A percentile compares a stretch with the other conserved stretches of the same genome.
Evolutionary conservation across 768 basidiomycete species (phyloP).

Genomic region (Lyophyllum shimeji): DNA sequence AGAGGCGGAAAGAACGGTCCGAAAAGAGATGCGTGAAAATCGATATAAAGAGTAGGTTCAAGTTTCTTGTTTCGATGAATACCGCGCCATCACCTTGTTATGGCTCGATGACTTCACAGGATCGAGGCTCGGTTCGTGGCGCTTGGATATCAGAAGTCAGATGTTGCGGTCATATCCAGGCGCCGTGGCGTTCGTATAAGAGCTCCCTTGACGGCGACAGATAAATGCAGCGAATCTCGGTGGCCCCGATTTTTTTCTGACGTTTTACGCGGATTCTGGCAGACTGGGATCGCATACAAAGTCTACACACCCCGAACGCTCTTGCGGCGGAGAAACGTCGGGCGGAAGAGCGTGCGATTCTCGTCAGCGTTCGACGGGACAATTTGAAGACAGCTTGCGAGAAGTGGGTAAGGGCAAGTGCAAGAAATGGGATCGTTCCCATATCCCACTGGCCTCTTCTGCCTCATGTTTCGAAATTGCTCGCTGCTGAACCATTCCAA

Average conservation of each 20-base stretch:
- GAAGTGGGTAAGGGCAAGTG: neutral
- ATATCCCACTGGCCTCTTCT: neutral
- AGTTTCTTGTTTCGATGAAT: neutral
- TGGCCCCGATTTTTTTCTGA: neutral
- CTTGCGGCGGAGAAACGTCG: neutral
- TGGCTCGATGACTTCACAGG: neutral
- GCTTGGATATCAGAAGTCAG: neutral
- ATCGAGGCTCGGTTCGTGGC: neutral
- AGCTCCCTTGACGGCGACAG: conserved; percentile 1
- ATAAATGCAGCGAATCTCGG: neutral
- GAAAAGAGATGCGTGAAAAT: neutral
- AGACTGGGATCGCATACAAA: neutral
- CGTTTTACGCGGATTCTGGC: neutral
- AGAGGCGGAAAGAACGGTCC: neutral
- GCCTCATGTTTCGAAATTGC: neutral
- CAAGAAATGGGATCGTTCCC: neutral
- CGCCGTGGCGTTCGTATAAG: neutral
- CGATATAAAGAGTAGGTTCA: neutral
- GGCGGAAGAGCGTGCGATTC: neutral
- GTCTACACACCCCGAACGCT: neutral
- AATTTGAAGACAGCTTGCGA: neutral
- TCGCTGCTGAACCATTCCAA: neutral
- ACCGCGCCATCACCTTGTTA: neutral
- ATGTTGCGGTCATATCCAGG: neutral
- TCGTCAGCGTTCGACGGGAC: neutral